These are phyloP conservation scores for Tranzscheliella williamsii DNA, from an alignment of 1,284 basidiomycete genomes.

Conservation along the genomic window DNA sequence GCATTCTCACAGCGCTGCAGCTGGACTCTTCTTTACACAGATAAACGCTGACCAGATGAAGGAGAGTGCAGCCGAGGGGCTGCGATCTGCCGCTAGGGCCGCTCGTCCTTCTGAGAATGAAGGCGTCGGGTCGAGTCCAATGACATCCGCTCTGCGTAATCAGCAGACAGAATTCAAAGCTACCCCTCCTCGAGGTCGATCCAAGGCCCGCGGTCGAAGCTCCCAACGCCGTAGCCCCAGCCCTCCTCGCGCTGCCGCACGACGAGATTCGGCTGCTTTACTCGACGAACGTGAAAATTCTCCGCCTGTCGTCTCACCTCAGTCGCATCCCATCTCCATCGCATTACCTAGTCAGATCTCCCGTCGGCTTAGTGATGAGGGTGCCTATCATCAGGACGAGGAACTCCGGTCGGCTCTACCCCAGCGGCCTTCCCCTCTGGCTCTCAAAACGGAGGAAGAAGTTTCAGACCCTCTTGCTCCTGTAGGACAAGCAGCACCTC, in stretches of 20 bases:
- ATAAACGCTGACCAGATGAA: constrained; percentile 14
- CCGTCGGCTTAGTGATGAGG: constrained; percentile 17
- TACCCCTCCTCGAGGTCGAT: constrained; percentile 40
- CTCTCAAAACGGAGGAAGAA: constrained; percentile 22
- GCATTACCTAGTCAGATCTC: constrained; percentile 10
- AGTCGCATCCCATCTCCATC: constrained; percentile 32
- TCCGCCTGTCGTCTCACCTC: constrained; percentile 11
- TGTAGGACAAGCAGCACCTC: too few relatives aligned
- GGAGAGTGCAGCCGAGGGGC: neutral
- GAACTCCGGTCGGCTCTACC: constrained; percentile 27
- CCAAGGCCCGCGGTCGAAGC: constrained; percentile 43
- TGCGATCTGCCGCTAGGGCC: neutral
- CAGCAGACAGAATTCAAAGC: neutral
- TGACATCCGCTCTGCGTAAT: neutral
- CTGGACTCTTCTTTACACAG: constrained; percentile 40
- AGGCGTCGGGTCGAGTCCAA: neutral
- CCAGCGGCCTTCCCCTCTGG: constrained; percentile 19
- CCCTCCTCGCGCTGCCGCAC: constrained; percentile 40
- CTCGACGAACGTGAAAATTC: neutral
- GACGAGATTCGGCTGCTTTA: constrained; percentile 13
- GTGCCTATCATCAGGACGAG: constrained; percentile 26
- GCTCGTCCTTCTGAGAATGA: neutral
- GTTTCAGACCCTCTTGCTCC: too few relatives aligned
- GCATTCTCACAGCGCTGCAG: constrained; percentile 47
- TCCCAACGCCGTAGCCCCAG: constrained; percentile 43